Conservation (phyloP, 2,329 filamentous ascomycete genomes). For the Aureobasidium sp. region DNA sequence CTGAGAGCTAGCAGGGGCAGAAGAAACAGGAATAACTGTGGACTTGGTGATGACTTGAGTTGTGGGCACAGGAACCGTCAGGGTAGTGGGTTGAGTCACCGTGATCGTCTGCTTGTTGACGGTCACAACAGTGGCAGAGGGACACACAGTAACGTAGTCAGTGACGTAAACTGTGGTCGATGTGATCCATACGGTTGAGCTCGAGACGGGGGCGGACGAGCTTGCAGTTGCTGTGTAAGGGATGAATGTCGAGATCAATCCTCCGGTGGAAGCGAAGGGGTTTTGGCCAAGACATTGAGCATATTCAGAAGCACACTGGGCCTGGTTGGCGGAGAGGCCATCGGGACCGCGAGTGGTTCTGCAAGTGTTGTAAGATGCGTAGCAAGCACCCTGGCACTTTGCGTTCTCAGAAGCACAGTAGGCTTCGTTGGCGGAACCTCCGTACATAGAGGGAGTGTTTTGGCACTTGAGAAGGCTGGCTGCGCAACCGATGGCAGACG, state of each 20-base stretch:
- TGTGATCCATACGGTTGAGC: neutral
- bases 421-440: neutral
- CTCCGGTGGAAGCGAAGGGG: neutral
- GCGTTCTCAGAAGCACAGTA: neutral
- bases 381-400: slow-evolving; percentile 17
- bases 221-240: neutral
- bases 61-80: slow-evolving; percentile 13
- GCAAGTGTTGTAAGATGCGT: slow-evolving; percentile 14
- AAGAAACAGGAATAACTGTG: neutral
- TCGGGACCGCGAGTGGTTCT: neutral
- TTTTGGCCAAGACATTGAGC: slow-evolving; percentile 7
- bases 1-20: neutral
- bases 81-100: slow-evolving; percentile 12
- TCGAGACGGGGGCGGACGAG: neutral
- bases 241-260: slow-evolving; percentile 13
- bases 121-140: slow-evolving; percentile 7
- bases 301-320: neutral
- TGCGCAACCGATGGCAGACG: neutral
- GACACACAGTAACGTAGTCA: slow-evolving; percentile 13
- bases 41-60: slow-evolving; percentile 10
- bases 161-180: slow-evolving; percentile 3
- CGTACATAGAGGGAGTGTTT: neutral
- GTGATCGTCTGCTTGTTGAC: slow-evolving; percentile 15
- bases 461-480: too few relatives aligned
- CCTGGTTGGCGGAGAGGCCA: slow-evolving; percentile 3